Evolutionary conservation across 768 basidiomycete genomes (phyloP), one percentile per base, ranked within the genome.

Genomic region (Sporobolomyces phaffii): DNA sequence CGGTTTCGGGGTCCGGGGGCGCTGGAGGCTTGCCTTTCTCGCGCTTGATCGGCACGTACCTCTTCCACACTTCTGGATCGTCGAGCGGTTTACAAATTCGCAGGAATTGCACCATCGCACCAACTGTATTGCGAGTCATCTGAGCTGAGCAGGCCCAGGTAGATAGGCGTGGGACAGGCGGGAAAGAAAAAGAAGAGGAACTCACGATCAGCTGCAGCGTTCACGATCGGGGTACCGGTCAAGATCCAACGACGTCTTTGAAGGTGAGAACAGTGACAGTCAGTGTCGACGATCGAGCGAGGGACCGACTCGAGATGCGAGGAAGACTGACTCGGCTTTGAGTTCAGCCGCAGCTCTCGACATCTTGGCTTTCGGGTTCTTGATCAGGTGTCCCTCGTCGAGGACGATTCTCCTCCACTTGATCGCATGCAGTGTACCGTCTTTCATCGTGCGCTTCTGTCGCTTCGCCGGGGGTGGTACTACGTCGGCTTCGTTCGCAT

Each of bases 281-380:
- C 73, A 76, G 70, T 72, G 49, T n/a, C 17, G 33, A 13, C n/a
- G 11, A 15, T 8, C 36, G 40, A 24, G 7, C 8, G 34, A n/a
- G 11, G 15, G 24, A 13, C 6, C 24, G 15, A 54, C 22, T 54
- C 34, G 9, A 52, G 33, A 33, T 44, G 41, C 24, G 36, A 28
- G 28, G 43, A 45, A 48, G 45, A 20, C 62, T 65, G 86, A 83
- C 71, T 91, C 83, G 0, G 86, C 87, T 22, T 78, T 77, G 28
- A 91, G 79, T 22, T 77, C 83, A 63, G 81, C 85, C 2, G 86
- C 84, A 0, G 88, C 86, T 72, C 82, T 80, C 13, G 89, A 82
- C 83, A 88, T 89, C 79, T 91, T 90, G 0, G 91, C 90, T 76
- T 82, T 87, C 3, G 88, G 84, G 75, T 94, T 96, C 57, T 90